Evolutionary conservation across 371 early-diverging fungal genomes (phyloP), one percentile per base, ranked within the genome.

Genomic region (Zopfochytrium polystomum): DNA sequence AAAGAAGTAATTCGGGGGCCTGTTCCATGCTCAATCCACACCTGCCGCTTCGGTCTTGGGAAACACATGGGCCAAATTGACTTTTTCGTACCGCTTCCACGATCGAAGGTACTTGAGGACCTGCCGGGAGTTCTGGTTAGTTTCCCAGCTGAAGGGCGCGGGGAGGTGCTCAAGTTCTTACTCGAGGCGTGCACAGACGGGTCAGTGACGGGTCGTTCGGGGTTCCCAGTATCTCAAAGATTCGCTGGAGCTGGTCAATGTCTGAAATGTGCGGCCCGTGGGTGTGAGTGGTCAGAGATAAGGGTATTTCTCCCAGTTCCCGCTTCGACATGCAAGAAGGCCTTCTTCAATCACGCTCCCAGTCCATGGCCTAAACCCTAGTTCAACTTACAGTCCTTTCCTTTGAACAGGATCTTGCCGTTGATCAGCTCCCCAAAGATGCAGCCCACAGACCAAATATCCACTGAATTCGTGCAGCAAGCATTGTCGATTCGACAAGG

Each of bases 361-460:
- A 55, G 23, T 49, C 3, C 55, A 56, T 55, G n/a, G 13, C 33
- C 20, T 60, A n/a, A n/a, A n/a, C n/a, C n/a, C n/a, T n/a, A n/a
- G n/a, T n/a, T n/a, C 7, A 38, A 91, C 34, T 95, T 88, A 73
- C 89, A 94, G 75, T 95, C 95, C 69, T 92, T 93, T 52, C 90
- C 99, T 1, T 96, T 92, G 80, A 98, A 98, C 54, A 98, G 67
- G 31, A 97, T 95, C 71, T 89, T 90, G 71, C 94, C 93, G 74
- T 91, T 90, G 38, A 96, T 68, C 92, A 99, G 95, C 77, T 98
- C 99, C 70, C 93, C 95, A 79, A 96, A 90, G 58, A 99, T 95
- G 71, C 95, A 95, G 0, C 98, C 99, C 20, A 96, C 82, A 63
- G 90, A 89, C 99, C 99, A 99, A 77, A 98, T 92, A 75, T 99